Base-by-base conservation (phyloP, 495 filamentous ascomycete genomes). In the Talaromyces nanjingensis region DNA sequence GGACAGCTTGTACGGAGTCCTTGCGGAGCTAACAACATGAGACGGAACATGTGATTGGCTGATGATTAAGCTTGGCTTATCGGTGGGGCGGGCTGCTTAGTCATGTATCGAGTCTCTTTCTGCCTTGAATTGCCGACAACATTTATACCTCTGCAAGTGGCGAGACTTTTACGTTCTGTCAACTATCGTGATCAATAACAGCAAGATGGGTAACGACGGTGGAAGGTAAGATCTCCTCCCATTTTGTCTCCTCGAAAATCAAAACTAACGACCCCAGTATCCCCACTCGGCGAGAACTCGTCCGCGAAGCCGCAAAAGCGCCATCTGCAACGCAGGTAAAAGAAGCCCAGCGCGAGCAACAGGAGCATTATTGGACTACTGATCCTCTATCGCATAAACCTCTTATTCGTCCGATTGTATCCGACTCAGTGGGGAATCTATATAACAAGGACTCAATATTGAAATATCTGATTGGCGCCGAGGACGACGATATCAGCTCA, bases 361-460 rank as follows among this genome's bases (percentile, higher is more conserved):
- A 91, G 74, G 83, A 86, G 68, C 89, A 98, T 73, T 83, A 84
- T 72, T 98, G 94, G 94, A 85, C 80, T 0, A 88, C 86, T 60
- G 96, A 93, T 65, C 92, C 93, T 0, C 80, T 98, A 39, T 96
- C 91, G 1, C 90, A 91, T 45, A 84, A 86, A 66, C 85, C 84
- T 0, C 81, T 98, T 3, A 75, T 84, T 2, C 75, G 83, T 14
- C 89, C 92, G 1, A 79, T 93, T 1, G 93, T 98, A 14, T 93
- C 91, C 1, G 94, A 99, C 75, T 88, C 81, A 33, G 81, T 83
- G 4, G 96, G 94, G 1, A 88, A 87, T 22, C 85, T 99, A 2
- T 99, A 96, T 79, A 98, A 96, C 70, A 98, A 97, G 74, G 92
- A 98, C 71, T 86, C 91, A 0, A 83, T 98, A 49, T 77, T 99